Evolutionary conservation across 176 grass and related monocot species (phyloP), one percentile per base, ranked within the genome.

Genomic region (Guadua angustifolia): DNA sequence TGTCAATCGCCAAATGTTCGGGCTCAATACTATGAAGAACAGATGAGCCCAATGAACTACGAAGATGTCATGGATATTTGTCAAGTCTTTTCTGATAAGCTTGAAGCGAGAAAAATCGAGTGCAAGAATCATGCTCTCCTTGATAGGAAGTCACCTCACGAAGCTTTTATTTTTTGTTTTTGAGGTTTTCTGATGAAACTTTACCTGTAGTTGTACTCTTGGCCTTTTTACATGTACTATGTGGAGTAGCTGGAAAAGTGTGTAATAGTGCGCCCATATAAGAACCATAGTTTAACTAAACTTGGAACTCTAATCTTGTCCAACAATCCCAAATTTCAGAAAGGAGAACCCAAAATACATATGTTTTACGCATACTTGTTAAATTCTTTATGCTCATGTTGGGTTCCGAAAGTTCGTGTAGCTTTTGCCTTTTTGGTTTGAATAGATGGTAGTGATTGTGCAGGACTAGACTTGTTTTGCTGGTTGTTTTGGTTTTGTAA

Each of bases 201-300:
- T 77, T 71, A 62, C 66, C 15, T 77, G 66, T 52, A 86, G 47
- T 78, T 82, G 66, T 86, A 82, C 73, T 86, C 29, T 77, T 66
- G 81, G 42, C 16, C 33, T 59, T 82, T 65, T 32, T 73, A 82
- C 73, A 40, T 86, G 73, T 82, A 86, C 79, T 71, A 56, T 86
- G 73, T 60, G 73, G 46, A 85, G 49, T 78, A 39, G n/a, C 58
- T 71, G 49, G 74, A 86, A 81, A 82, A 86, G 38, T 35, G 16
- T 82, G 83, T 82, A 66, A 66, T 38, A 71, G 45, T 46, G 65
- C 11, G 21, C 78, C 39, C 55, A 26, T 77, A 82, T 78, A 78
- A 73, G 73, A 66, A 66, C 66, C 49, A 86, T 82, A 90, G 73
- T 16, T 55, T 61, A 78, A 71, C 81, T 79, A 58, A 65, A 88